These are phyloP conservation scores for Climacium dendroides DNA, from an alignment of 225 moss, liverwort and hornwort genomes.

Conservation along the genomic window DNA sequence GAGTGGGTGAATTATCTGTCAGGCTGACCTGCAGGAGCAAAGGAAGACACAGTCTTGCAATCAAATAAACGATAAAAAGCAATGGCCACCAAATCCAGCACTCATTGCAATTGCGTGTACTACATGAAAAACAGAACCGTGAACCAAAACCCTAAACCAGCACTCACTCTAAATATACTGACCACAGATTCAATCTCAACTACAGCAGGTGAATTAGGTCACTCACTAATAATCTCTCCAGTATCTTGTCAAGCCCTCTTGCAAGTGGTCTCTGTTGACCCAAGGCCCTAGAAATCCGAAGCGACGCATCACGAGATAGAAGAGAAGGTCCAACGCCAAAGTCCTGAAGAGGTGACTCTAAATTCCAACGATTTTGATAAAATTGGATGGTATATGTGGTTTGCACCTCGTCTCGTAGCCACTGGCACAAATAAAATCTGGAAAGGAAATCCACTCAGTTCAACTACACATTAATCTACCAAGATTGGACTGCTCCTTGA, in stretches of 20 bases:
- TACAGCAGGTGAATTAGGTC: neutral
- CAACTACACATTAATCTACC: neutral
- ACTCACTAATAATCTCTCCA: conserved; percentile 77
- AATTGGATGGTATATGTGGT: conserved; percentile 49
- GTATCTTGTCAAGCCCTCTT: conserved; percentile 79
- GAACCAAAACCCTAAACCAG: neutral
- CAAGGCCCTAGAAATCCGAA: conserved; percentile 61
- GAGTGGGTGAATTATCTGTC: conserved; percentile 89
- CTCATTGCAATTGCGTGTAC: neutral
- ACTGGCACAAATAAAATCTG: conserved; percentile 96
- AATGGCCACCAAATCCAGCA: neutral
- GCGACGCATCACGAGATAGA: conserved; percentile 53
- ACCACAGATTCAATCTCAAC: neutral
- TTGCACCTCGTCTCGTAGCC: conserved; percentile 82
- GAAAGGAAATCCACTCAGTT: neutral
- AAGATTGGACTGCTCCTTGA: neutral
- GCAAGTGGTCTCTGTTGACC: conserved; percentile 95
- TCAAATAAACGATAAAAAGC: neutral
- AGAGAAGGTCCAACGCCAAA: conserved; percentile 60
- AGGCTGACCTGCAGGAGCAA: conserved; percentile 49
- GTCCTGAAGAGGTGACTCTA: conserved; percentile 60
- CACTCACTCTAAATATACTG: neutral
- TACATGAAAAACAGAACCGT: neutral
- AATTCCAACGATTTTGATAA: conserved; percentile 52
- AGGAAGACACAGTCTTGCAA: neutral